A percentile compares a stretch with the other conserved stretches of the same genome.
phyloP scores from a whole-genome alignment of 2,329 filamentous ascomycete species.

The Exserohilum rostratum region DNA sequence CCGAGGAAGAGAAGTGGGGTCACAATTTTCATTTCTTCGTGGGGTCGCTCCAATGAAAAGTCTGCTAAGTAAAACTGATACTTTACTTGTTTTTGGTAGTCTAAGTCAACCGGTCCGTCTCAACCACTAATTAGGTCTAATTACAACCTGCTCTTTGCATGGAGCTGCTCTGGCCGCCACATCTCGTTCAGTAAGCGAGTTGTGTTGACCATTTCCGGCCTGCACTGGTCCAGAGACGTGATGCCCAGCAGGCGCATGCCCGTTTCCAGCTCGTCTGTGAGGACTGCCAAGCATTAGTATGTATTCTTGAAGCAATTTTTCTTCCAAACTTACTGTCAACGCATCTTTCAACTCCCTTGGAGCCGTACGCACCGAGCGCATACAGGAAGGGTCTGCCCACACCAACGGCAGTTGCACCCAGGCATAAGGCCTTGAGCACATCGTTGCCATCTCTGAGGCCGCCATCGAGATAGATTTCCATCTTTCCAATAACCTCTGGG shows the following conservation, averaged over 20 bases:
- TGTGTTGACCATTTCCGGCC: constrained; percentile 65
- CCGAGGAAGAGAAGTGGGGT: no score
- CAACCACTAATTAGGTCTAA: no score
- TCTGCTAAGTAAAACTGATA: no score
- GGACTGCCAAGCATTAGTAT: constrained; percentile 35
- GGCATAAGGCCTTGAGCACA: constrained; percentile 48
- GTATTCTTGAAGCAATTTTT: not conserved
- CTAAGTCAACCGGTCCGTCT: no score
- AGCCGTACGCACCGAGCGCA: constrained; percentile 47
- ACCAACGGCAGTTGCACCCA: constrained; percentile 49
- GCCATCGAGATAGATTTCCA: constrained; percentile 49
- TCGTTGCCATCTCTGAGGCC: constrained; percentile 48
- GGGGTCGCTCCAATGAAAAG: no score
- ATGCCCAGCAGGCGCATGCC: constrained; percentile 71
- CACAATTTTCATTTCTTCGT: no score
- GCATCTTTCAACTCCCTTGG: constrained; percentile 44
- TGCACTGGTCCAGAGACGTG: constrained; percentile 64
- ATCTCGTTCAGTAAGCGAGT: constrained; percentile 44
- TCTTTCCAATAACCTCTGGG: constrained; percentile 43
- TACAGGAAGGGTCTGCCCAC: constrained; percentile 49
- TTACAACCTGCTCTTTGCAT: constrained; percentile 35
- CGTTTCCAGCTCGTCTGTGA: constrained; percentile 66
- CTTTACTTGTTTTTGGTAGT: no score
- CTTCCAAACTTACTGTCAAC: constrained; percentile 42
- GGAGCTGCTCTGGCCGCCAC: constrained; percentile 37